phyloP scores from a whole-genome alignment of 2,329 filamentous ascomycete species.

The Fusarium miscanthi region DNA sequence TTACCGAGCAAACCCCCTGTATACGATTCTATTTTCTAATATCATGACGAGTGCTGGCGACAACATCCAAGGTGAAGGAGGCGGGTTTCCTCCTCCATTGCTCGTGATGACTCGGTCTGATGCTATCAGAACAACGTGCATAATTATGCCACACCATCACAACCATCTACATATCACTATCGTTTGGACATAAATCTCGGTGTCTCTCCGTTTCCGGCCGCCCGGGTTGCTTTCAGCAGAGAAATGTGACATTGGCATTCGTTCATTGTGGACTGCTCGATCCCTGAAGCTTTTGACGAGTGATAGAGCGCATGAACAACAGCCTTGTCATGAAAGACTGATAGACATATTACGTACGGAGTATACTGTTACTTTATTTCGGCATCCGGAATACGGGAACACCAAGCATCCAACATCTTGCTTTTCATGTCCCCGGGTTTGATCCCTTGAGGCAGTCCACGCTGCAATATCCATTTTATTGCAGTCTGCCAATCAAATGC shows the following conservation, averaged over 20 bases:
- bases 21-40: constrained; percentile 3
- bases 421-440: constrained; percentile 16
- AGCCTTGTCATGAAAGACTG: constrained; percentile 14
- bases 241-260: constrained; percentile 12
- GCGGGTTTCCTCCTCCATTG: constrained; percentile 12
- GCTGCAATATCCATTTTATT: constrained; percentile 12
- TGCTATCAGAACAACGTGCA: constrained; percentile 8
- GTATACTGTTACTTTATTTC: constrained; percentile 9
- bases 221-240: constrained; percentile 14
- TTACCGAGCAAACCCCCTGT: constrained; percentile 29
- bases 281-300: not conserved
- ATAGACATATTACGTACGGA: not conserved
- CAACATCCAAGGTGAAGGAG: constrained; percentile 14
- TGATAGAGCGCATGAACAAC: not conserved
- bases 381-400: constrained; percentile 31
- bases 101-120: not conserved
- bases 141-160: constrained; percentile 5
- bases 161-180: not conserved
- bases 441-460: constrained; percentile 24
- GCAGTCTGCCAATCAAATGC: constrained; percentile 12
- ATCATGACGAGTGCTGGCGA: constrained; percentile 18
- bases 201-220: constrained; percentile 42
- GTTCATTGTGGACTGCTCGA: constrained; percentile 15
- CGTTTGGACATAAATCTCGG: constrained; percentile 16
- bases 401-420: constrained; percentile 8